Evolutionary conservation across 352 stramenopile species (phyloP), one percentile per base, ranked within the genome.

Genomic region (Albugo candida): DNA sequence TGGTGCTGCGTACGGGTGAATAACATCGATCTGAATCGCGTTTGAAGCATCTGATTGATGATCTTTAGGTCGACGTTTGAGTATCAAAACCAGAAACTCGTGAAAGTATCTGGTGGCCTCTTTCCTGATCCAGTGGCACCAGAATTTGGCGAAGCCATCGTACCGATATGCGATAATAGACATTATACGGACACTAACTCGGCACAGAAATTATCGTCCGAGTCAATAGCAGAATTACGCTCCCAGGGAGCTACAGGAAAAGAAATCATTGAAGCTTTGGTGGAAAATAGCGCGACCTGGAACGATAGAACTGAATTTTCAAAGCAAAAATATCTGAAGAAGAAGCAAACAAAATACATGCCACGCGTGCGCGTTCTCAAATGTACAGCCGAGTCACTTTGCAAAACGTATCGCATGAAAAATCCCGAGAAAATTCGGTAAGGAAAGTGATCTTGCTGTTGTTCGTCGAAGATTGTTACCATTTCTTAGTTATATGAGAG

Each of bases 301-400:
- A 66, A 87, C 35, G 67, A 73, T 54, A 97, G 97, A 66, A 97
- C 89, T 2, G 82, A 93, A 46, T 97, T 96, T 45, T 95, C 82
- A 47, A 94, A 97, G 64, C 85, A 95, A 53, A 98, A 98, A 53
- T 98, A 97, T 63, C 78, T 97, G 41, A 88, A 86, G 51, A 89
- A 92, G 54, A 98, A 98, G 65, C 85, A 96, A 63, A 67, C 89
- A 52, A 94, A 93, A 60, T 91, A 89, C 62, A 91, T 91, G 72
- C 77, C 77, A 1, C 77, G 77, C 44, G 77, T 91, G 53, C 70
- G 73, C 18, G 76, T 85, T 54, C 55, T 88, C 44, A 69, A 81
- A 24, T 93, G 86, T 54, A 96, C 84, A 27, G 72, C 78, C n/a
- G 64, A 80, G 48, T 85, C 82, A 36, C 65, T 97, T 1, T 95